Evolutionary conservation across 2,329 filamentous ascomycete genomes (phyloP), one percentile per base, ranked within the genome.

Genomic region (Fusarium sp.): DNA sequence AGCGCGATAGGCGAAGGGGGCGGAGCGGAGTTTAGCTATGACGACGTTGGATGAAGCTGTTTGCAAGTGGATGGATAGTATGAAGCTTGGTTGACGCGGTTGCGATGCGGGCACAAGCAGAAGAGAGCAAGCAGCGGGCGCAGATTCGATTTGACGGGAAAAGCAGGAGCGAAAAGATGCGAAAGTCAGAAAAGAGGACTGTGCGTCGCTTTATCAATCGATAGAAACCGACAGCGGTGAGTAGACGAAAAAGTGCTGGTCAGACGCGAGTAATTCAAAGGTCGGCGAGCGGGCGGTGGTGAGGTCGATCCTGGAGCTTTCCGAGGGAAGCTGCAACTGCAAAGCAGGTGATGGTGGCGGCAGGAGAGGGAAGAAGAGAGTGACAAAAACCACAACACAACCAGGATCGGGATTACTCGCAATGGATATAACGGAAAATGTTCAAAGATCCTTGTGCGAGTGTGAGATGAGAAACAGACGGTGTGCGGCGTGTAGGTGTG

Each of bases 21-120:
- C 59, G 59, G 56, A 63, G 56, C 27, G 27, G 35, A 57, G 31
- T 29, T n/a, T 40, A 13, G 22, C 6, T 58, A 38, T 70, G 72
- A 73, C 52, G 72, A 73, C 52, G 62, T 63, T 66, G 66, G 60
- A 58, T 62, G 71, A 69, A 62, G 61, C 54, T 54, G 64, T 61
- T 27, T 31, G 18, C 18, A 63, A 34, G 29, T 62, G 40, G 47
- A 50, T 45, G 37, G 62, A 67, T 47, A 57, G 22, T 29, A 31
- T 16, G 45, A 24, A 63, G 60, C 57, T 65, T 52, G 27, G 42
- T 35, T 35, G 60, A 18, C 45, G 62, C 35, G 31, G 67, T 34
- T 59, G 63, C 42, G 29, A 62, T 50, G 62, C 52, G 61, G 47
- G 54, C 70, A 63, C 58, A 66, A 58, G 57, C 59, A 38, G 20